Percentiles rank a stretch among this genome's conserved stretches.
Conservation (phyloP, 345 rosid species). For the Hirschfeldia incana region DNA sequence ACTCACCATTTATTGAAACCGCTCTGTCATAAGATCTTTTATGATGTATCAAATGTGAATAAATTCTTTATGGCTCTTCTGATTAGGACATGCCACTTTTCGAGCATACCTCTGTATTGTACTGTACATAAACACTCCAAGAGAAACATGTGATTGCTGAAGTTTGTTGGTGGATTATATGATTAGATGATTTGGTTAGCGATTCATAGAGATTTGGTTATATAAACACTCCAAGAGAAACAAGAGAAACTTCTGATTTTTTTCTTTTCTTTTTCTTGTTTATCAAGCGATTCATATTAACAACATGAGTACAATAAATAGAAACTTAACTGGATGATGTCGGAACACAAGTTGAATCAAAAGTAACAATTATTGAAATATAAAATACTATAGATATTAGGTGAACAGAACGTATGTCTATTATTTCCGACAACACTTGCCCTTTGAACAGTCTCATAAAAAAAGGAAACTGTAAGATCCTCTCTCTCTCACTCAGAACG, state of each 20-base stretch:
- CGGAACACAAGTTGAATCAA: too few relatives aligned
- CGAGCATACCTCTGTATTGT: slow-evolving; percentile 19
- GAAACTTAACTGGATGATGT: too few relatives aligned
- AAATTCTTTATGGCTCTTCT: slow-evolving; percentile 13
- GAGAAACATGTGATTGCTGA: slow-evolving; percentile 14
- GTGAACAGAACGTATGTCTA: too few relatives aligned
- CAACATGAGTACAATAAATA: too few relatives aligned
- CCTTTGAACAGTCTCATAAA: too few relatives aligned
- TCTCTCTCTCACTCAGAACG: too few relatives aligned
- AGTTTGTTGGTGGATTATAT: slow-evolving; percentile 14
- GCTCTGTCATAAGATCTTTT: slow-evolving; percentile 27
- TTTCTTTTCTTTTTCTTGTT: slow-evolving; percentile 14
- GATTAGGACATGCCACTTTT: slow-evolving; percentile 28
- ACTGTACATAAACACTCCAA: neutral
- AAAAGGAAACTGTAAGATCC: too few relatives aligned
- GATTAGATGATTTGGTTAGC: slow-evolving; percentile 16
- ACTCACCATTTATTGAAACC: slow-evolving; percentile 35
- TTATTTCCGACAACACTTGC: too few relatives aligned
- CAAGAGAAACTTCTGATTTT: slow-evolving; percentile 2
- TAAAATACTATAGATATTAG: too few relatives aligned
- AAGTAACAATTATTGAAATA: too few relatives aligned
- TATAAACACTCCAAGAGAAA: too few relatives aligned
- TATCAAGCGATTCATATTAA: slow-evolving; percentile 8
- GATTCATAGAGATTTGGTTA: too few relatives aligned
- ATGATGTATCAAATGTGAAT: slow-evolving; percentile 29